Evolutionary conservation across 2,329 filamentous ascomycete species (phyloP).

Genomic region (Tolypocladium inflatum): DNA sequence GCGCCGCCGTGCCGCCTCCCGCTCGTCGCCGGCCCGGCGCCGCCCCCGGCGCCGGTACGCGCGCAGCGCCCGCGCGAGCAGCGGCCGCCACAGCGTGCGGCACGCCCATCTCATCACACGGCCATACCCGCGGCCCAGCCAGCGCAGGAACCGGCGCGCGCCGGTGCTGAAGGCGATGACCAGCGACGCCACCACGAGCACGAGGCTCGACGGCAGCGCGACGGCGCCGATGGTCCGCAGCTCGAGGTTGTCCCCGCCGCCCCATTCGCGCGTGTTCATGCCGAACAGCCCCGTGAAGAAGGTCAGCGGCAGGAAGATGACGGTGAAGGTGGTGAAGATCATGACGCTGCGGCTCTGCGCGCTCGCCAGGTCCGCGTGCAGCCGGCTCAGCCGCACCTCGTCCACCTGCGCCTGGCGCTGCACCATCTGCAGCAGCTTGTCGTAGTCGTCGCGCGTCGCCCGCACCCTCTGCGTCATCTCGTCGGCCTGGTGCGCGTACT

Average conservation of each 20-base stretch:
- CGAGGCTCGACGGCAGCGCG: conserved; percentile 36
- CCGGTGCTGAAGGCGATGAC: conserved; percentile 46
- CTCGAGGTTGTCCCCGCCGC: conserved; percentile 33
- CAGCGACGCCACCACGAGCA: conserved; percentile 40
- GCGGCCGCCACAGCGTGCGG: conserved; percentile 12
- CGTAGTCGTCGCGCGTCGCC: conserved; percentile 50
- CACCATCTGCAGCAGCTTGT: conserved; percentile 57
- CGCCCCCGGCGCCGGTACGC: neutral
- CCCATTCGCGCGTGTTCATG: conserved; percentile 56
- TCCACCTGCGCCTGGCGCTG: conserved; percentile 59
- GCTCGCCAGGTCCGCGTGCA: conserved; percentile 53
- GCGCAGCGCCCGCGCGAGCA: conserved; percentile 2
- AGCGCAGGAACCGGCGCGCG: conserved; percentile 22
- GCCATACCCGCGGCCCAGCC: conserved; percentile 9
- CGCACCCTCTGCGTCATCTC: conserved; percentile 52
- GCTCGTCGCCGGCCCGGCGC: neutral
- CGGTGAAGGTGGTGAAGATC: conserved; percentile 55
- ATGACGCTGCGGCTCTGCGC: conserved; percentile 54
- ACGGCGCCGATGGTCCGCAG: conserved; percentile 37
- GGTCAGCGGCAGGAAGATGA: conserved; percentile 53
- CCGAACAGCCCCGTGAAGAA: conserved; percentile 59
- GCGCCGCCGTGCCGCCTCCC: conserved; percentile 4
- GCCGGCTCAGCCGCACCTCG: conserved; percentile 51
- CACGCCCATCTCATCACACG: conserved; percentile 11
- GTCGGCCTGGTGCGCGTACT: conserved; percentile 42